Percentiles rank a stretch among this genome's conserved stretches.
phyloP scores from a whole-genome alignment of 495 filamentous ascomycete genomes.

The Lasiosphaeris hirsuta region DNA sequence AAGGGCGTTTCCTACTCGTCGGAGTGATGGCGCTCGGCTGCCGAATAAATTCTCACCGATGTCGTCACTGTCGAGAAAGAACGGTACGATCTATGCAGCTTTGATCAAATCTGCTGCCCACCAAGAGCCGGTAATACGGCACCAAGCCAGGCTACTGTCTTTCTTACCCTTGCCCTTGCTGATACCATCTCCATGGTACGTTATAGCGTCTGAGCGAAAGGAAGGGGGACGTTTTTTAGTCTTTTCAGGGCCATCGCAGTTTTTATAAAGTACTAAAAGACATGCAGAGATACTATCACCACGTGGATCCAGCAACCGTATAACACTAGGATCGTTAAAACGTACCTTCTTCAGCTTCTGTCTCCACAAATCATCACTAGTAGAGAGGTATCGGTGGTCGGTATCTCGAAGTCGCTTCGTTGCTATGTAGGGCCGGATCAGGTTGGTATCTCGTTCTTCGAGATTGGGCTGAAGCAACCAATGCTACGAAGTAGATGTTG shows the following conservation, averaged over 20 bases:
- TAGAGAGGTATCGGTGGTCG: conserved; percentile 4
- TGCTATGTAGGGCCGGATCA: conserved; percentile 1
- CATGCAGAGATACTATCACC: conserved; percentile 2
- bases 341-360: conserved; percentile 8
- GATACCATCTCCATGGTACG: neutral
- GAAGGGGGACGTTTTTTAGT: conserved; percentile 1
- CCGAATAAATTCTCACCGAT: conserved; percentile 8
- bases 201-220: neutral
- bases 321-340: conserved; percentile 3
- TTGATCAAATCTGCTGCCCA: neutral
- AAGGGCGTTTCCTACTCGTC: neutral
- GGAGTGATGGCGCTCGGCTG: conserved; percentile 7
- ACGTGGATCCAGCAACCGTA: conserved; percentile 2
- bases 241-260: conserved; percentile 6
- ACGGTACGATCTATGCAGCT: conserved; percentile 14
- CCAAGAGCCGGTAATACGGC: neutral
- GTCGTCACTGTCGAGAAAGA: conserved; percentile 16
- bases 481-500: no score
- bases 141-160: no score
- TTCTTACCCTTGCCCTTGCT: no score
- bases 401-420: conserved; percentile 3
- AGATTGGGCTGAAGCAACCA: neutral
- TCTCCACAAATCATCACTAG: conserved; percentile 3
- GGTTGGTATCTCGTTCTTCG: conserved; percentile 4
- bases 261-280: conserved; percentile 6